These are phyloP conservation scores for Coprinellus micaceus DNA, from an alignment of 768 basidiomycete species.

Conservation along the genomic window DNA sequence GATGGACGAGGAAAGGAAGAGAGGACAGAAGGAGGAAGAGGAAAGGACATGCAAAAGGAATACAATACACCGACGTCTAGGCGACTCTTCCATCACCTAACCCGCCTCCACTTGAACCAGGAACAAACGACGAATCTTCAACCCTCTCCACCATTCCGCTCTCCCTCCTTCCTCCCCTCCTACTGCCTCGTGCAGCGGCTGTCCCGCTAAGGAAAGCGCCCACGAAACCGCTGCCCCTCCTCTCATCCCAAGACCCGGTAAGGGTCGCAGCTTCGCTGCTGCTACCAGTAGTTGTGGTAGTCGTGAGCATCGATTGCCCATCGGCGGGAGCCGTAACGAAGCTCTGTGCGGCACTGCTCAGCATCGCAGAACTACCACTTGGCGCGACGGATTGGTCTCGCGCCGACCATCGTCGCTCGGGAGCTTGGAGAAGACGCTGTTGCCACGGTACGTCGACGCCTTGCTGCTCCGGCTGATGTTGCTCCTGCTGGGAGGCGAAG, in stretches of 20 bases:
- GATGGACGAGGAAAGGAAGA: background rate
- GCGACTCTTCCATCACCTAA: constrained; percentile 9
- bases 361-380: constrained; percentile 2
- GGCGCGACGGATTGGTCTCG: background rate
- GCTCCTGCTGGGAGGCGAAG: constrained; percentile 8
- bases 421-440: constrained; percentile 18
- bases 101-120: constrained; percentile 7
- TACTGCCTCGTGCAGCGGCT: background rate
- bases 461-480: constrained; percentile 17
- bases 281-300: background rate
- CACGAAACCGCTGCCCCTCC: constrained; percentile 2
- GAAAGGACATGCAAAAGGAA: background rate
- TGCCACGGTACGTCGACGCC: constrained; percentile 24
- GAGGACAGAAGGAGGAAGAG: background rate
- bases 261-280: constrained; percentile 5
- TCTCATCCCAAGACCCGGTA: constrained; percentile 7
- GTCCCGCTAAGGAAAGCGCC: constrained; percentile 3
- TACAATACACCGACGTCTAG: background rate
- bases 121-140: background rate
- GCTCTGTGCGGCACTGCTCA: constrained; percentile 67
- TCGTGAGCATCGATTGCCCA: background rate
- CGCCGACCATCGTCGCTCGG: constrained; percentile 18
- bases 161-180: constrained; percentile 6
- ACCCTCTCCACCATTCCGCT: constrained; percentile 11
- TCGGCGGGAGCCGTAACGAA: constrained; percentile 57